Evolutionary conservation across 2,329 filamentous ascomycete genomes (phyloP).

Genomic region (Chalaropsis ovoidea): DNA sequence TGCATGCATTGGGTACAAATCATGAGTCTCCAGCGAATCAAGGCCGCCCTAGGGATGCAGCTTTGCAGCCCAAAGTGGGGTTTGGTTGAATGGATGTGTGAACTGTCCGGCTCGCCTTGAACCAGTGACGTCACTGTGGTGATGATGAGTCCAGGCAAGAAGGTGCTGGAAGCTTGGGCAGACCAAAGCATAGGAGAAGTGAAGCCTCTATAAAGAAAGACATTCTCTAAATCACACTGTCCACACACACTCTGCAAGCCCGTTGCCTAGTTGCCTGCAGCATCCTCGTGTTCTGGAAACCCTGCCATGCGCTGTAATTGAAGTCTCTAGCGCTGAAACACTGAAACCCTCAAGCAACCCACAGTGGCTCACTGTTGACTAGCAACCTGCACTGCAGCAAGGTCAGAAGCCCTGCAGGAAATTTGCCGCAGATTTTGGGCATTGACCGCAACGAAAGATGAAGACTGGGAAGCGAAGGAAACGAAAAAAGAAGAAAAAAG

Average conservation of each 20-base stretch:
- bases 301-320: constrained; percentile 2
- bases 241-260: background rate
- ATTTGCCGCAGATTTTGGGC: background rate
- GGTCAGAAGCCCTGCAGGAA: background rate
- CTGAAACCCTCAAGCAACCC: background rate
- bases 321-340: background rate
- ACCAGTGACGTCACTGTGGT: background rate
- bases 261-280: background rate
- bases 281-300: background rate
- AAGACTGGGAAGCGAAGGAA: background rate
- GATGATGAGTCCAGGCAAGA: background rate
- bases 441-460: background rate
- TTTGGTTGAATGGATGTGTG: background rate
- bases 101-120: background rate
- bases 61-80: constrained; percentile 19
- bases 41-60: background rate
- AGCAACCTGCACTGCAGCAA: constrained; percentile 10
- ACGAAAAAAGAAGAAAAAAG: background rate
- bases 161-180: background rate
- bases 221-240: no score
- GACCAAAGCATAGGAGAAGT: background rate
- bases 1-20: constrained; percentile 19
- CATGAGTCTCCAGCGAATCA: background rate
- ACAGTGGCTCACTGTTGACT: background rate
- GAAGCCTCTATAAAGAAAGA: no score